Percentiles rank a stretch among this genome's conserved stretches.
These are phyloP conservation scores for Hirschioporus abietinus DNA, from an alignment of 768 basidiomycete genomes.

Conservation along the genomic window DNA sequence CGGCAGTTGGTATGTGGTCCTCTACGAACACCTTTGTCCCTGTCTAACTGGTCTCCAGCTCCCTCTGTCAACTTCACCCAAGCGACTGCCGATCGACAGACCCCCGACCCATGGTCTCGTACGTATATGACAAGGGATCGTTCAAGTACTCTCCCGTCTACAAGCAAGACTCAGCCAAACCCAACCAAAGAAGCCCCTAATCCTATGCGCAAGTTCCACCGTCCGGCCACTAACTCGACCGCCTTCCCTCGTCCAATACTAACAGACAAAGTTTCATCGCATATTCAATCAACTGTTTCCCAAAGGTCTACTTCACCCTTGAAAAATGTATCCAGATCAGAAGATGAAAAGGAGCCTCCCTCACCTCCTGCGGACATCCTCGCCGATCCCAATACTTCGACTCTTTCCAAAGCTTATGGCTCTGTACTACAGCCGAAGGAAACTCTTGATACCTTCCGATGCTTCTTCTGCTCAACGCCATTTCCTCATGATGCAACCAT, in stretches of 20 bases:
- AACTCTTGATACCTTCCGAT: slow-evolving; percentile 62
- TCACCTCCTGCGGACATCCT: slow-evolving; percentile 55
- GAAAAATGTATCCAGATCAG: slow-evolving; percentile 31
- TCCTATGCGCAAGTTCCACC: slow-evolving; percentile 22
- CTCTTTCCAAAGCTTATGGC: slow-evolving; percentile 77
- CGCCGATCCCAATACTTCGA: slow-evolving; percentile 49
- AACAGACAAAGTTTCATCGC: slow-evolving; percentile 39
- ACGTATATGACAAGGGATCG: slow-evolving; percentile 62
- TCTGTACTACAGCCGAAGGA: slow-evolving; percentile 78
- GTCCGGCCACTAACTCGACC: slow-evolving; percentile 49
- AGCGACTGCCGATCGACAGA: slow-evolving; percentile 32
- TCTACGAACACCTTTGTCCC: slow-evolving; percentile 3
- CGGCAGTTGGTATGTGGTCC: slow-evolving; percentile 61
- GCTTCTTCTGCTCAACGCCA: slow-evolving; percentile 53
- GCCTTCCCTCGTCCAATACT: slow-evolving; percentile 28
- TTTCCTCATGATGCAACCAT: slow-evolving; percentile 84
- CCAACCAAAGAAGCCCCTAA: slow-evolving; percentile 17
- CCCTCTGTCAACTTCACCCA: slow-evolving; percentile 66
- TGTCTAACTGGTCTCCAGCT: slow-evolving; percentile 35
- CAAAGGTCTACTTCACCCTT: slow-evolving; percentile 53
- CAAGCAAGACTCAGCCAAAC: neutral
- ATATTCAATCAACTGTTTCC: slow-evolving; percentile 50
- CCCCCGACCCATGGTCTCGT: slow-evolving; percentile 72
- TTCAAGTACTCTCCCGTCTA: slow-evolving; percentile 35
- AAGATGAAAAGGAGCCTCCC: slow-evolving; percentile 23